phyloP scores from a whole-genome alignment of 2,329 filamentous ascomycete genomes.

The Fusarium siculi region DNA sequence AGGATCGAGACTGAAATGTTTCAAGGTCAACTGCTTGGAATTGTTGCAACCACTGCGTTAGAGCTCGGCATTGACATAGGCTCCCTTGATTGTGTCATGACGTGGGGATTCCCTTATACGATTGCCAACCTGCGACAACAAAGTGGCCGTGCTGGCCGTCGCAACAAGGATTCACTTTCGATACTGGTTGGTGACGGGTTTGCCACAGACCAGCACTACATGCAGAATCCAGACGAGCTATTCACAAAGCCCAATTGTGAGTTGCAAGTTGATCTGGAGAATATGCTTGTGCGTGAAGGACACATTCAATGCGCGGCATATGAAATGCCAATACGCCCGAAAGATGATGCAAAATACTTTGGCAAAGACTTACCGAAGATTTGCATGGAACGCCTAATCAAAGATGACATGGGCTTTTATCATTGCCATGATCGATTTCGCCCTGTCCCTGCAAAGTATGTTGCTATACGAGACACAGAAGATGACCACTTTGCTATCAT shows the following conservation, averaged over 20 bases:
- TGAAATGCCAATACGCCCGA: constrained; percentile 90
- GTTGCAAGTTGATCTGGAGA: constrained; percentile 90
- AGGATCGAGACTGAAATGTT: constrained; percentile 97
- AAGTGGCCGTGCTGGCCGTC: constrained; percentile 88
- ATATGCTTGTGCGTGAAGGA: constrained; percentile 90
- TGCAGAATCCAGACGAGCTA: constrained; percentile 94
- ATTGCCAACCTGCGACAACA: constrained; percentile 96
- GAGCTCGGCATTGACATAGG: constrained; percentile 97
- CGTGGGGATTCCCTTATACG: constrained; percentile 93
- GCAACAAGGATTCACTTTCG: constrained; percentile 93
- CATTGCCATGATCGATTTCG: constrained; percentile 91
- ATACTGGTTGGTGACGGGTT: constrained; percentile 90
- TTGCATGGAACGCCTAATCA: constrained; percentile 77
- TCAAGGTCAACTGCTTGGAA: constrained; percentile 89
- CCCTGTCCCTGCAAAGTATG: constrained; percentile 82
- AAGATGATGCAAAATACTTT: constrained; percentile 82
- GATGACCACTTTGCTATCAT: constrained; percentile 96
- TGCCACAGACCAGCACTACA: constrained; percentile 93
- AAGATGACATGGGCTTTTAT: constrained; percentile 83
- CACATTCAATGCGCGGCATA: constrained; percentile 96
- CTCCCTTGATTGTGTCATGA: constrained; percentile 90
- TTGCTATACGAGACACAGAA: constrained; percentile 87
- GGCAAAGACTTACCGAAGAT: constrained; percentile 77
- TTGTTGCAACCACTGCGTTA: constrained; percentile 91
- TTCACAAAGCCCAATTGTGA: constrained; percentile 92